Conservation (phyloP, 2,329 filamentous ascomycete genomes). For the Alternaria triticimaculans region DNA sequence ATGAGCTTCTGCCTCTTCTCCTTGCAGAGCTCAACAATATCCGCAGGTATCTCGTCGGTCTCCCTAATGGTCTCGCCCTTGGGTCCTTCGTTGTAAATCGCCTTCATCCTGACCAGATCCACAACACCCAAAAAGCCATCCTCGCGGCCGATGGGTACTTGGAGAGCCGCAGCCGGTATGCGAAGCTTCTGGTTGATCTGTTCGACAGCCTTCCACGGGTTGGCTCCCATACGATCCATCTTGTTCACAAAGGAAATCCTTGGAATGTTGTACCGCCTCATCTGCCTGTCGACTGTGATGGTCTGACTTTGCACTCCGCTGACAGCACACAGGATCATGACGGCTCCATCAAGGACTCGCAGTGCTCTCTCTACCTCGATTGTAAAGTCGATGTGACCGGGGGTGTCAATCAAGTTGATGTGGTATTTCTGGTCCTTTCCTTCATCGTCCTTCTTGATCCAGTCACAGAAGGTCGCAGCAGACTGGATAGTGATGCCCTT, state of each 20-base stretch:
- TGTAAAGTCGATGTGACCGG: slow-evolving; percentile 98
- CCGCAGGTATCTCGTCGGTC: slow-evolving; percentile 82
- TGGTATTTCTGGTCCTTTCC: slow-evolving; percentile 91
- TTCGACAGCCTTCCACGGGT: slow-evolving; percentile 96
- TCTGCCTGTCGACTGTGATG: slow-evolving; percentile 97
- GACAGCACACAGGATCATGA: slow-evolving; percentile 98
- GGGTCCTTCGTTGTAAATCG: slow-evolving; percentile 88
- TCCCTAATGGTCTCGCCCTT: slow-evolving; percentile 77
- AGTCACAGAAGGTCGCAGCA: slow-evolving; percentile 96
- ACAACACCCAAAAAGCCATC: slow-evolving; percentile 92
- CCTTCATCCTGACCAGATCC: slow-evolving; percentile 89
- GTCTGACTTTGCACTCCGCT: slow-evolving; percentile 98
- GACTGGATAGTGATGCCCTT: slow-evolving; percentile 99
- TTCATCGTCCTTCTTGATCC: slow-evolving; percentile 75
- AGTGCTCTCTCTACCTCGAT: slow-evolving; percentile 97
- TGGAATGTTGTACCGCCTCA: slow-evolving; percentile 97
- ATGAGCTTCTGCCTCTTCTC: slow-evolving; percentile 87
- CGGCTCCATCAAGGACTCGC: slow-evolving; percentile 91
- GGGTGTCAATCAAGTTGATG: slow-evolving; percentile 98
- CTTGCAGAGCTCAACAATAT: slow-evolving; percentile 75
- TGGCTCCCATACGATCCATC: slow-evolving; percentile 99
- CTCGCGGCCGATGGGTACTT: slow-evolving; percentile 92
- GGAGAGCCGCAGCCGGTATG: slow-evolving; percentile 88
- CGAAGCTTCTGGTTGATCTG: slow-evolving; percentile 97
- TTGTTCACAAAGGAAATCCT: slow-evolving; percentile 98